Conservation (phyloP, 306 rosid genomes). For the Carpinus viminea region DNA sequence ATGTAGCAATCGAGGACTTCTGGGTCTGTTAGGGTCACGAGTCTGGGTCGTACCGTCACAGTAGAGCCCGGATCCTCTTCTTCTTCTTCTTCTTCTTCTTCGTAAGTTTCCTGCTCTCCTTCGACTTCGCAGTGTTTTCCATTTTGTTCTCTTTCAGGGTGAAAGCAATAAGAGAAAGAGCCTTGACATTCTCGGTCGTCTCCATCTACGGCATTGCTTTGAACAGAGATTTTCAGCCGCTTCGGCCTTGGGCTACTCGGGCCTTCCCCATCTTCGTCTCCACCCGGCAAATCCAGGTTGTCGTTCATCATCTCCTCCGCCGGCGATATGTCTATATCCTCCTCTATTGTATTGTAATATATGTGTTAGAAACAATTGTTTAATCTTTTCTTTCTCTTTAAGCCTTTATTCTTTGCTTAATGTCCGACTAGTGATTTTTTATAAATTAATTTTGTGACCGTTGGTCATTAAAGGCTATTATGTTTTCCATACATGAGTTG, state of each 20-base stretch:
- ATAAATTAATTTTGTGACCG: no score
- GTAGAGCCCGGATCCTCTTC: neutral
- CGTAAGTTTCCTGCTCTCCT: neutral
- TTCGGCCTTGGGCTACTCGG: conserved; percentile 45
- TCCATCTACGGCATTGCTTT: neutral
- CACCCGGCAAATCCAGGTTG: conserved; percentile 17
- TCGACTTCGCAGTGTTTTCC: neutral
- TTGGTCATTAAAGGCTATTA: no score
- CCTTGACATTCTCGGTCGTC: neutral
- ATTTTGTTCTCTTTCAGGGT: no score
- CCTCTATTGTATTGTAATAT: no score
- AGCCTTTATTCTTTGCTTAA: no score
- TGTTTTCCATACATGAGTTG: no score
- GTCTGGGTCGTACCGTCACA: neutral
- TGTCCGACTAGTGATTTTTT: no score
- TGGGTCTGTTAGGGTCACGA: conserved; percentile 55
- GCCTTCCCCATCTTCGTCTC: conserved; percentile 64
- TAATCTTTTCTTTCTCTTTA: no score
- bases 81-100: conserved; percentile 14
- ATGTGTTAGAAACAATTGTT: no score
- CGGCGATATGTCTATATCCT: no score
- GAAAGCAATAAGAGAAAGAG: no score
- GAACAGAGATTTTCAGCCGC: conserved; percentile 30
- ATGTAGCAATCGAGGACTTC: conserved; percentile 80
- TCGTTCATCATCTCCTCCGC: no score